Conservation (phyloP, 495 filamentous ascomycete species). For the Penicillium riverlandense region DNA sequence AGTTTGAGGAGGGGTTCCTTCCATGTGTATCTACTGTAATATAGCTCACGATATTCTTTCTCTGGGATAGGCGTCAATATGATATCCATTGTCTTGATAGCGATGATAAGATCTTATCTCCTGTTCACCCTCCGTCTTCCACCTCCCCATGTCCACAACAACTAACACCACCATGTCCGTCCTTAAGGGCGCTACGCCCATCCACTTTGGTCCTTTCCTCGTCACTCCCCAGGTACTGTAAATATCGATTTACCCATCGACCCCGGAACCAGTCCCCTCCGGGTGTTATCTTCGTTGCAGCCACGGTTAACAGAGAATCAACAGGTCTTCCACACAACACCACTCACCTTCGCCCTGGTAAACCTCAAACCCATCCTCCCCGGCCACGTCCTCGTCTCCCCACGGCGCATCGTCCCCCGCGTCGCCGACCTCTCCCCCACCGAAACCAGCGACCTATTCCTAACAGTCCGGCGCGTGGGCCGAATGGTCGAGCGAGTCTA, state of each 20-base stretch:
- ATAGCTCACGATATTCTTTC: constrained; percentile 23
- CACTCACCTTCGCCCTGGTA: constrained; percentile 74
- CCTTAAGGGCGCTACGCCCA: constrained; percentile 25
- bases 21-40: constrained; percentile 13
- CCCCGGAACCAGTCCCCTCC: no score
- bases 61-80: constrained; percentile 3
- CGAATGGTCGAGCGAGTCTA: constrained; percentile 71
- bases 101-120: constrained; percentile 6
- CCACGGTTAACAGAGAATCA: no score
- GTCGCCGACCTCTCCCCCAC: constrained; percentile 63
- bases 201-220: constrained; percentile 39
- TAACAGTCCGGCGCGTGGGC: constrained; percentile 72
- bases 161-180: constrained; percentile 9
- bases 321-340: constrained; percentile 77
- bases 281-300: no score
- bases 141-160: neutral
- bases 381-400: constrained; percentile 78
- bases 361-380: constrained; percentile 94
- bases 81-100: constrained; percentile 27
- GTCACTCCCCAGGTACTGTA: constrained; percentile 38
- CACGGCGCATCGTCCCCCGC: constrained; percentile 54
- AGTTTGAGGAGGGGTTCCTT: constrained; percentile 9
- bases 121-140: neutral
- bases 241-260: no score
- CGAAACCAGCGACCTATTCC: constrained; percentile 81